phyloP scores from a whole-genome alignment of 2,329 filamentous ascomycete species.

The Alternaria gansuensis region DNA sequence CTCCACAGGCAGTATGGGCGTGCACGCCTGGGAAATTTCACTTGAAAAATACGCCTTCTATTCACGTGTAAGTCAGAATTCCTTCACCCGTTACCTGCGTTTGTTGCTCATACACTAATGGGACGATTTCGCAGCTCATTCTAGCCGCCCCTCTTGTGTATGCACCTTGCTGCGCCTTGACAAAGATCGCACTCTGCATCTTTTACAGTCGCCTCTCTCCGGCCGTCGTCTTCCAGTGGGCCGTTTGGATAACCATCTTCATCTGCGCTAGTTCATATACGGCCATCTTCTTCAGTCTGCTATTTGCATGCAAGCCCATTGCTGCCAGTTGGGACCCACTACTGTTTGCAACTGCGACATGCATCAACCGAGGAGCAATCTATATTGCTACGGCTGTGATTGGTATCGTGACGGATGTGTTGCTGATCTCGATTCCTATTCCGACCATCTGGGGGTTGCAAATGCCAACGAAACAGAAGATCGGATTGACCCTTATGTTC shows the following conservation, averaged over 20 bases:
- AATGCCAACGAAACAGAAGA: slow-evolving; percentile 33
- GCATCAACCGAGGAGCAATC: slow-evolving; percentile 32
- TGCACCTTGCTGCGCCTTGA: slow-evolving; percentile 24
- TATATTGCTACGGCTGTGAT: slow-evolving; percentile 36
- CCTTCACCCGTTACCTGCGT: neutral
- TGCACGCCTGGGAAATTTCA: slow-evolving; percentile 37
- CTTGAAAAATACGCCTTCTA: slow-evolving; percentile 28
- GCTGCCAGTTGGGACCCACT: slow-evolving; percentile 31
- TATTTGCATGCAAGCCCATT: slow-evolving; percentile 38
- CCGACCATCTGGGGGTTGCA: slow-evolving; percentile 31
- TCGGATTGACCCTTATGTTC: slow-evolving; percentile 31
- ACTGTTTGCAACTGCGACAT: slow-evolving; percentile 21
- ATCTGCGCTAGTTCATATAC: slow-evolving; percentile 31
- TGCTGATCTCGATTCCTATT: slow-evolving; percentile 31
- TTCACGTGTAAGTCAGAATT: slow-evolving; percentile 16
- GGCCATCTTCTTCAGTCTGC: slow-evolving; percentile 34
- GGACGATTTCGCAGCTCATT: slow-evolving; percentile 17
- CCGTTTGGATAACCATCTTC: slow-evolving; percentile 27
- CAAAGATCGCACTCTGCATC: slow-evolving; percentile 31
- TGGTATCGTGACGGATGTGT: slow-evolving; percentile 32
- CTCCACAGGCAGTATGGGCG: slow-evolving; percentile 22
- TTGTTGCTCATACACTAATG: slow-evolving; percentile 3
- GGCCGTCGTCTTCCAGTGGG: slow-evolving; percentile 17
- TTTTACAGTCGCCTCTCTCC: slow-evolving; percentile 33
- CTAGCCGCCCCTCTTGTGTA: slow-evolving; percentile 31